Conservation (phyloP, 805 yeast genomes). For the Nakazawaea holstii region DNA sequence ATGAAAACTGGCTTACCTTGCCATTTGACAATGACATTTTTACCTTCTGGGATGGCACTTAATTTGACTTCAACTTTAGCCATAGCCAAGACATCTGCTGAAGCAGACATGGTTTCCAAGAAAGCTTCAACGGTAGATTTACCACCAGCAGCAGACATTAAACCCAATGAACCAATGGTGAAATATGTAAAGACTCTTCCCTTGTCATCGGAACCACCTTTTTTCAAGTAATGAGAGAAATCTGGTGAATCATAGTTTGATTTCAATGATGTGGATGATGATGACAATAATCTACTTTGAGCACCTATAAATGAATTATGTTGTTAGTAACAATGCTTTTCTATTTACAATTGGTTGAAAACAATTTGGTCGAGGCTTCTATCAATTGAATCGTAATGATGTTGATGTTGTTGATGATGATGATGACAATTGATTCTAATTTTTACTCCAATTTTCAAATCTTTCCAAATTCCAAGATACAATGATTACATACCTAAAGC, state of each 20-base stretch:
- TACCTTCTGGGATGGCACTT: slow-evolving; percentile 91
- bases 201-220: slow-evolving; percentile 56
- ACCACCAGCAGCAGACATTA: slow-evolving; percentile 89
- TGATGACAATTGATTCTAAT: not conserved
- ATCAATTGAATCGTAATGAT: too few species aligned
- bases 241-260: slow-evolving; percentile 90
- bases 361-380: too few species aligned
- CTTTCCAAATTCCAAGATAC: not conserved
- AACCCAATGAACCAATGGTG: slow-evolving; percentile 95
- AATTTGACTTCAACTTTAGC: slow-evolving; percentile 98
- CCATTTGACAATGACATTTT: slow-evolving; percentile 98
- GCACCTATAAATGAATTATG: slow-evolving; percentile 10
- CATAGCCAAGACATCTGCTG: slow-evolving; percentile 98
- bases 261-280: slow-evolving; percentile 48
- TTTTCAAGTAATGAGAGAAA: slow-evolving; percentile 74
- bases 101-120: slow-evolving; percentile 90
- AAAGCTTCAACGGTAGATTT: slow-evolving; percentile 93
- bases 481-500: slow-evolving; percentile 26
- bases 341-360: not conserved
- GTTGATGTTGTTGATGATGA: too few species aligned
- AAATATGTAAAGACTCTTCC: slow-evolving; percentile 88
- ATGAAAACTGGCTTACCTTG: slow-evolving; percentile 99
- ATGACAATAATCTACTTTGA: slow-evolving; percentile 44
- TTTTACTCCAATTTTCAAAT: not conserved
- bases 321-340: not conserved